Conservation (phyloP, 2,329 filamentous ascomycete genomes). For the Celoporthe dispersa region DNA sequence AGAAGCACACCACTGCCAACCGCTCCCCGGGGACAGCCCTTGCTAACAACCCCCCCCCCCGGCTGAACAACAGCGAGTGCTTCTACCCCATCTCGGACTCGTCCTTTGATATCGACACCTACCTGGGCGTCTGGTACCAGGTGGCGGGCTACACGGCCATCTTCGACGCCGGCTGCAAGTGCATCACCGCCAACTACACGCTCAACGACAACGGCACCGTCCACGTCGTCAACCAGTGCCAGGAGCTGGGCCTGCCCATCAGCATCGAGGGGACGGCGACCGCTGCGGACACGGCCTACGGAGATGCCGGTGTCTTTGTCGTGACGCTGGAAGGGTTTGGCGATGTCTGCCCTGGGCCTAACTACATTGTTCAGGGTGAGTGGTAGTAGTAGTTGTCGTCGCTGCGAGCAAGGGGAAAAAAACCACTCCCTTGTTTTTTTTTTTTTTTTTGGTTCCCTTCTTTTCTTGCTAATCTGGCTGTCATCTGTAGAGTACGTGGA, state of each 20-base stretch:
- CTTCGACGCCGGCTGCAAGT: constrained; percentile 31
- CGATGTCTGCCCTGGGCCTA: constrained; percentile 30
- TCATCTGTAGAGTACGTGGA: constrained; percentile 28
- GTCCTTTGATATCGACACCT: constrained; percentile 29
- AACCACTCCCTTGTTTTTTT: no score
- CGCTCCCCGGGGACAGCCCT: not conserved
- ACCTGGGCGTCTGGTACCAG: constrained; percentile 32
- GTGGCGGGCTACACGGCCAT: constrained; percentile 30
- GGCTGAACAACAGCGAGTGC: constrained; percentile 22
- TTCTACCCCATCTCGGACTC: constrained; percentile 32
- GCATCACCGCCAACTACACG: constrained; percentile 31
- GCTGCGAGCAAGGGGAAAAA: no score
- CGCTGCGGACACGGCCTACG: constrained; percentile 30
- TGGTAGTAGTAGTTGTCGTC: not conserved
- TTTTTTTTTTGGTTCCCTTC: no score
- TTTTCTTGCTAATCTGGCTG: not conserved
- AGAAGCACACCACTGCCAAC: no score
- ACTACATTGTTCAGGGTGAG: constrained; percentile 34
- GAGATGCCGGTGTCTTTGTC: constrained; percentile 29
- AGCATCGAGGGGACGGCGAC: constrained; percentile 28
- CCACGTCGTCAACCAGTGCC: constrained; percentile 30
- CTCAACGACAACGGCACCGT: constrained; percentile 31
- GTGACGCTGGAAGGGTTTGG: constrained; percentile 29
- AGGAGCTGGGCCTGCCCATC: constrained; percentile 28
- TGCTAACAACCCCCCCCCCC: not conserved